A percentile compares a stretch with the other conserved stretches of the same genome.
phyloP scores from a whole-genome alignment of 164 flowering plant genomes.

The Chimonanthus praecox region DNA sequence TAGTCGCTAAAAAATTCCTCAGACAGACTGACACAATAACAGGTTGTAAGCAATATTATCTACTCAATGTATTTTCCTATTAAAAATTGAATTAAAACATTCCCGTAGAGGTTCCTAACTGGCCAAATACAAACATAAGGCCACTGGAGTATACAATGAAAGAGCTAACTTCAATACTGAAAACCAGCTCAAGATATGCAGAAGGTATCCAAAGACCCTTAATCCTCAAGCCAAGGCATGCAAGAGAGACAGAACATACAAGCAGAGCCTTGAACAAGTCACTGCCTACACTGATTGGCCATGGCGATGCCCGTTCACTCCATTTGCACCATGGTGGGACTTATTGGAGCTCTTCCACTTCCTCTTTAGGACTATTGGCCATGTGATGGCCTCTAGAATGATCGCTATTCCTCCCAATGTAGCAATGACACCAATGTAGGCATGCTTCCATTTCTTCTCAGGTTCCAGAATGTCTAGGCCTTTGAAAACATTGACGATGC shows the following conservation, averaged over 20 bases:
- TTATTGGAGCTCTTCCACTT: constrained; percentile 45
- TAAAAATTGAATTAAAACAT: too few species aligned
- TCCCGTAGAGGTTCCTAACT: too few species aligned
- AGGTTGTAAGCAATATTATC: background rate
- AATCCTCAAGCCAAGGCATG: background rate
- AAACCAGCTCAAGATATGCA: background rate
- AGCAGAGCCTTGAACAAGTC: background rate
- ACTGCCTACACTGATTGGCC: background rate
- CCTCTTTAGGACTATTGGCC: constrained; percentile 53
- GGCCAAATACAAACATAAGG: background rate
- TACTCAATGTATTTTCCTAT: background rate
- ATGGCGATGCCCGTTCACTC: background rate
- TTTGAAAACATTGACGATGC: constrained; percentile 66
- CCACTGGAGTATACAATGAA: background rate
- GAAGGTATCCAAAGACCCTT: background rate
- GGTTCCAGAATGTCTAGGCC: constrained; percentile 64
- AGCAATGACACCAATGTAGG: constrained; percentile 36
- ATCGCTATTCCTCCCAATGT: constrained; percentile 43
- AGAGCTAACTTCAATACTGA: background rate
- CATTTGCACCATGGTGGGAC: constrained; percentile 25
- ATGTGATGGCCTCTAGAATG: constrained; percentile 55
- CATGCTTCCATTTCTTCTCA: constrained; percentile 40
- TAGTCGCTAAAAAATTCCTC: background rate
- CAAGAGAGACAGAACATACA: background rate
- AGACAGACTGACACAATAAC: background rate